Percentiles rank a stretch among this genome's conserved stretches.
phyloP scores from a whole-genome alignment of 441 rosid genomes.

The Breynia disticha region DNA sequence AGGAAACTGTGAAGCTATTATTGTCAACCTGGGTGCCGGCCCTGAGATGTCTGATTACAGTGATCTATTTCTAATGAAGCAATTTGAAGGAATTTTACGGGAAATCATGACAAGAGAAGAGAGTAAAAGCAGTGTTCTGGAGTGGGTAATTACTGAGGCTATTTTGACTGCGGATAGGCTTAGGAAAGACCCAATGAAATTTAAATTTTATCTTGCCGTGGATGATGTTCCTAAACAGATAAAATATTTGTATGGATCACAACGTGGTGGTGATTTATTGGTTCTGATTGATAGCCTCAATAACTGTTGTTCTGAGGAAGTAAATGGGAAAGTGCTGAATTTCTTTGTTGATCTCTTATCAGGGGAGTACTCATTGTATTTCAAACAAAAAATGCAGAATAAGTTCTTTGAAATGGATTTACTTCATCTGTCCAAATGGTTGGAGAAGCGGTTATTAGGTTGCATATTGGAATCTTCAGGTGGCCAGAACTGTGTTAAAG shows the following conservation, averaged over 20 bases:
- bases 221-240: conserved; percentile 40
- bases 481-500: conserved; percentile 47
- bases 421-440: conserved; percentile 65
- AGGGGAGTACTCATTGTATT: conserved; percentile 50
- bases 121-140: conserved; percentile 50
- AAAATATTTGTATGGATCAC: conserved; percentile 42
- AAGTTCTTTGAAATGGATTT: conserved; percentile 72
- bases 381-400: conserved; percentile 54
- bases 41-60: conserved; percentile 49
- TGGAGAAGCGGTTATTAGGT: conserved; percentile 92
- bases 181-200: conserved; percentile 61
- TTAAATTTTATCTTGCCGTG: conserved; percentile 68
- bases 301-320: conserved; percentile 63
- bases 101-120: conserved; percentile 48
- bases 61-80: conserved; percentile 66
- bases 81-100: conserved; percentile 72
- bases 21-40: conserved; percentile 41
- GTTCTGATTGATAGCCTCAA: conserved; percentile 76
- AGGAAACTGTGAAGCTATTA: conserved; percentile 68
- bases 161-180: conserved; percentile 71
- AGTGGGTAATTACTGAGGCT: conserved; percentile 62
- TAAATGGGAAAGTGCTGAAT: conserved; percentile 79
- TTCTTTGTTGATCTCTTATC: conserved; percentile 82
- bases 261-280: conserved; percentile 64
- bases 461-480: conserved; percentile 43